phyloP scores from a whole-genome alignment of 2,329 filamentous ascomycete genomes.

The Nakataea oryzae region DNA sequence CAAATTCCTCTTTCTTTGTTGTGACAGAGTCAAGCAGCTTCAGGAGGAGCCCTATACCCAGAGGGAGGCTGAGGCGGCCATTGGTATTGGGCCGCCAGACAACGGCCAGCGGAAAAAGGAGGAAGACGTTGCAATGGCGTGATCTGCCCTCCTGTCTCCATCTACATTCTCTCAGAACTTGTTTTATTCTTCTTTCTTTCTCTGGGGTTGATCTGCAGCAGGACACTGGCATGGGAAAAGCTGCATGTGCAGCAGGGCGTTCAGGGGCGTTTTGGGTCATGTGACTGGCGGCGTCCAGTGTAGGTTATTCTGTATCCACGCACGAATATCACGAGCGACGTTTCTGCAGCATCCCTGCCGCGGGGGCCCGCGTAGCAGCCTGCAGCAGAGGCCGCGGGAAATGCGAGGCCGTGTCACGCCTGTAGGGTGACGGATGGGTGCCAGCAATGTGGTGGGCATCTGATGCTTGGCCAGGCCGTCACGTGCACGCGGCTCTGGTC shows the following conservation, averaged over 20 bases:
- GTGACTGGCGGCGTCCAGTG: background rate
- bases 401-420: no score
- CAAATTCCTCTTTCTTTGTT: constrained; percentile 12
- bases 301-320: background rate
- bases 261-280: background rate
- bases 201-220: background rate
- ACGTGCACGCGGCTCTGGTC: background rate
- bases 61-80: constrained; percentile 72
- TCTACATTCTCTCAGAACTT: background rate
- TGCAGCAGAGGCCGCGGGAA: no score
- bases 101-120: background rate
- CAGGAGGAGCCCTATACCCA: constrained; percentile 80
- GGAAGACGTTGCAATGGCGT: constrained; percentile 8
- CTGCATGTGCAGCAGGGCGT: background rate
- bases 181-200: background rate
- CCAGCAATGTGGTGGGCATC: no score
- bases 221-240: background rate
- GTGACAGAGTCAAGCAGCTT: constrained; percentile 63
- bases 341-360: background rate
- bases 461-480: background rate
- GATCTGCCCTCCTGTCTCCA: constrained; percentile 1
- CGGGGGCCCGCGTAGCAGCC: no score
- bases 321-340: background rate
- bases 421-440: no score
- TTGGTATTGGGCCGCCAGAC: constrained; percentile 31